Conservation (phyloP, 1,139 yeast species). For the Nakaseomyces uthaithaninus region DNA sequence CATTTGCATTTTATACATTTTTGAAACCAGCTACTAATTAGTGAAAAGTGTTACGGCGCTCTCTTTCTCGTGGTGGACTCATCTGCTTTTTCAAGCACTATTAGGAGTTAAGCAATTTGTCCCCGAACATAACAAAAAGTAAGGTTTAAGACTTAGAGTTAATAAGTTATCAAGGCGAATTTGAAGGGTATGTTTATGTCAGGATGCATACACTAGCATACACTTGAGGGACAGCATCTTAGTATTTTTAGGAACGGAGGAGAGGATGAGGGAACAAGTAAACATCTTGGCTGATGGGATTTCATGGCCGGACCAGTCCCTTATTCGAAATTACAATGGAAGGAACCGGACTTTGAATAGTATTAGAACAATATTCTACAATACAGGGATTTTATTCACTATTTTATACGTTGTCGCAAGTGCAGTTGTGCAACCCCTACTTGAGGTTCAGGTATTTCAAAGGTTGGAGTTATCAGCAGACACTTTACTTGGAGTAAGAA, state of each 20-base stretch:
- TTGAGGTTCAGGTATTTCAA: constrained; percentile 29
- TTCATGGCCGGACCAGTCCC: constrained; percentile 3
- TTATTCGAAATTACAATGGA: not conserved
- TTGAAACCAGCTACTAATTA: no score
- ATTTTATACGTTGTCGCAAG: constrained; percentile 20
- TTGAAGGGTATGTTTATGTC: no score
- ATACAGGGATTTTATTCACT: constrained; percentile 24
- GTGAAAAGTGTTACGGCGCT: no score
- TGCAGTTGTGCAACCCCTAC: constrained; percentile 28
- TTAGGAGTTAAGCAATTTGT: not conserved
- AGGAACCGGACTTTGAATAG: constrained; percentile 18
- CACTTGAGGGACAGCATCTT: no score
- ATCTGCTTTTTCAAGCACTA: not conserved
- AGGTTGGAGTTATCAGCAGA: constrained; percentile 23
- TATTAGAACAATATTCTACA: constrained; percentile 22
- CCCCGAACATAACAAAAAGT: no score
- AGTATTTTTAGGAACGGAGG: no score
- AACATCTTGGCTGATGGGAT: not conserved
- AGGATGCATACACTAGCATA: no score
- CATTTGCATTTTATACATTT: not conserved
- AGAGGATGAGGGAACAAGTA: no score
- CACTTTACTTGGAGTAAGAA: constrained; percentile 22
- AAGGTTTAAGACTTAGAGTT: no score
- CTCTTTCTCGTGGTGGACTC: no score
- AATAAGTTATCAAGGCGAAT: not conserved